Conservation (phyloP, 208 protist species). For the Trypanosoma boissoni region DNA sequence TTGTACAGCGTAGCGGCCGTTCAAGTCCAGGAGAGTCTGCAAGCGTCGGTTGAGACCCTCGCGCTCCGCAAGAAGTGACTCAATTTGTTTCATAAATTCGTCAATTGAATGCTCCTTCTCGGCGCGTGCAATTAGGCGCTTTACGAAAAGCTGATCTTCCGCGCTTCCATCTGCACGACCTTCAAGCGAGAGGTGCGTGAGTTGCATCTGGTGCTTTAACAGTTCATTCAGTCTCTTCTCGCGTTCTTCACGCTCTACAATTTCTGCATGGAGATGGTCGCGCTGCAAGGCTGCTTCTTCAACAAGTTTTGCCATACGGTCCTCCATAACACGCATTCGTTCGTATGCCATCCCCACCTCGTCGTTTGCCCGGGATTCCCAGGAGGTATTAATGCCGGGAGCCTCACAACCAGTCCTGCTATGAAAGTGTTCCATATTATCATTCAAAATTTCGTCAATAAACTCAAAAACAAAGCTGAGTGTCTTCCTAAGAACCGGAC, state of each 20-base stretch:
- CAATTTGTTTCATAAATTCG: conserved; percentile 50
- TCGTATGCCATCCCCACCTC: conserved; percentile 52
- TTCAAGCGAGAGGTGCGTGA: conserved; percentile 35
- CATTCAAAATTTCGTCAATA: conserved; percentile 57
- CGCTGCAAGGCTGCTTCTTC: conserved; percentile 73
- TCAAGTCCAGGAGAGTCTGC: conserved; percentile 48
- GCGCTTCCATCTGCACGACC: not conserved
- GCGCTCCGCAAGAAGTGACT: conserved; percentile 17
- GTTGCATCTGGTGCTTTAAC: conserved; percentile 66
- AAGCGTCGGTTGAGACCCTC: conserved; percentile 29
- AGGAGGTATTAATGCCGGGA: too few relatives aligned
- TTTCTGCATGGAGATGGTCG: conserved; percentile 68
- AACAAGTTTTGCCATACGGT: conserved; percentile 62
- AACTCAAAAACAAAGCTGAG: conserved; percentile 75
- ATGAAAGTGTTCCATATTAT: conserved; percentile 18
- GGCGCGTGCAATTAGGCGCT: conserved; percentile 58
- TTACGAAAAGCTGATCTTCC: conserved; percentile 51
- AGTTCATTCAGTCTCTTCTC: conserved; percentile 52
- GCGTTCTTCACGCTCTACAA: conserved; percentile 37
- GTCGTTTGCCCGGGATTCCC: conserved; percentile 43
- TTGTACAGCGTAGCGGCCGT: conserved; percentile 69
- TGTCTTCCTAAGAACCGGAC: conserved; percentile 55
- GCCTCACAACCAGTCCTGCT: too few relatives aligned
- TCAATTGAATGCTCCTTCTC: conserved; percentile 56
- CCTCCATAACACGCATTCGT: conserved; percentile 67